phyloP scores from a whole-genome alignment of 257 asterid species.

The Nicotiana undulata region DNA sequence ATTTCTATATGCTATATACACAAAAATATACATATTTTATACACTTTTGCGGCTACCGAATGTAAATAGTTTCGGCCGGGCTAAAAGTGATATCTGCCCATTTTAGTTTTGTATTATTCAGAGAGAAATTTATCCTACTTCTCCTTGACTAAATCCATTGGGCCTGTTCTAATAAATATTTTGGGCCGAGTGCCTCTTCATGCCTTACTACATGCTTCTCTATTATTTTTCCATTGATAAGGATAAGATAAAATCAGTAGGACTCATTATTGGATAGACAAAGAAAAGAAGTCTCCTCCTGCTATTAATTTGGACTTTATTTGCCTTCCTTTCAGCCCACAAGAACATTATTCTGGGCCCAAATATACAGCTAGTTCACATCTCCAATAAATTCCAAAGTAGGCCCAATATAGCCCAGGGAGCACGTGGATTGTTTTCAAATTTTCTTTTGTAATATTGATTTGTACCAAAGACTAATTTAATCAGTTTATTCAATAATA shows the following conservation, averaged over 20 bases:
- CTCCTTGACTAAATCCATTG: too few relatives aligned
- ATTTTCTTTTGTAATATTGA: not conserved
- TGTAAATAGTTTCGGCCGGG: too few relatives aligned
- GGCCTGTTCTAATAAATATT: not conserved
- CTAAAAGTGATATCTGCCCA: too few relatives aligned
- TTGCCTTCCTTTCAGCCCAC: constrained; percentile 8
- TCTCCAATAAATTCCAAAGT: not conserved
- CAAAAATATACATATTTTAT: too few relatives aligned
- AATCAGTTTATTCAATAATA: not conserved
- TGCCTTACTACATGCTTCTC: not conserved
- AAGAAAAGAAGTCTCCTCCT: not conserved
- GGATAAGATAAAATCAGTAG: not conserved
- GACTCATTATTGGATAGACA: not conserved
- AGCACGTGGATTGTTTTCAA: not conserved
- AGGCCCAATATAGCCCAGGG: not conserved
- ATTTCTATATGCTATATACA: too few relatives aligned
- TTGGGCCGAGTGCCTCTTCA: not conserved
- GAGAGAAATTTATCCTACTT: too few relatives aligned
- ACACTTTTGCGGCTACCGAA: too few relatives aligned
- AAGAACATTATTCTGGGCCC: constrained; percentile 2
- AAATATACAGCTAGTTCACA: not conserved
- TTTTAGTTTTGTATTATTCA: too few relatives aligned
- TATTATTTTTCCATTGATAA: not conserved
- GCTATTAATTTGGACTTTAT: not conserved
- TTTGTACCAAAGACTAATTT: not conserved